These are phyloP conservation scores for Monosporascus sp. DNA, from an alignment of 2,329 filamentous ascomycete genomes.

Conservation along the genomic window DNA sequence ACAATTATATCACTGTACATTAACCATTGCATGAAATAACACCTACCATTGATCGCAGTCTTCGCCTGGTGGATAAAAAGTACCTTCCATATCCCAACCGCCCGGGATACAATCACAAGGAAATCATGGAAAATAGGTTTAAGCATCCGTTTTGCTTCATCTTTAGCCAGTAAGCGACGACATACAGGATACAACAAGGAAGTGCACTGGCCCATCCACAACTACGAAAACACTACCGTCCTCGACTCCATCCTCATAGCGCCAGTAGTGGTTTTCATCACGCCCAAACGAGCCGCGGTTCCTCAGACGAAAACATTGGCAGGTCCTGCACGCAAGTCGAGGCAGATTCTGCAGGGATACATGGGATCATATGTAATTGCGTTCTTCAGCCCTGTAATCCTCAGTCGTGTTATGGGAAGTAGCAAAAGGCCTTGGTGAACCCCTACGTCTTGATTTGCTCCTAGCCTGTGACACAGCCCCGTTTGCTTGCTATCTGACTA, in stretches of 20 bases:
- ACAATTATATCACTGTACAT: background rate
- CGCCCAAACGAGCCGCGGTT: slow-evolving; percentile 75
- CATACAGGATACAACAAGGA: slow-evolving; percentile 60
- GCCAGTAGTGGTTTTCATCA: slow-evolving; percentile 73
- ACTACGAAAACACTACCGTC: slow-evolving; percentile 65
- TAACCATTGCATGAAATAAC: too few species aligned
- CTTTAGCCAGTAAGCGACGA: background rate
- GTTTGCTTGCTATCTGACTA: too few species aligned
- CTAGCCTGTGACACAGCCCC: too few species aligned
- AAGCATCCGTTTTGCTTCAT: background rate
- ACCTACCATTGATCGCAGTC: slow-evolving; percentile 50
- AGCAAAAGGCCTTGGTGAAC: too few species aligned
- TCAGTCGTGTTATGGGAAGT: too few species aligned
- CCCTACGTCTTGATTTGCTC: too few species aligned
- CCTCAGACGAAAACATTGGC: slow-evolving; percentile 33
- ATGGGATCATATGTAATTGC: too few species aligned
- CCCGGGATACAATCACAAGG: slow-evolving; percentile 64
- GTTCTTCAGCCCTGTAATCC: too few species aligned
- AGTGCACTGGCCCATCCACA: slow-evolving; percentile 66
- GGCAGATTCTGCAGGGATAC: too few species aligned
- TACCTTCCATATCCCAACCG: slow-evolving; percentile 68
- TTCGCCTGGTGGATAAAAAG: slow-evolving; percentile 69
- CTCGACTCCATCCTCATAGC: slow-evolving; percentile 73
- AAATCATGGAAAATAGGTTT: slow-evolving; percentile 67
- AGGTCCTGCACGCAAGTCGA: too few species aligned